Evolutionary conservation across 2,329 filamentous ascomycete genomes (phyloP).

Genomic region (Phyllosticta citribraziliensis): DNA sequence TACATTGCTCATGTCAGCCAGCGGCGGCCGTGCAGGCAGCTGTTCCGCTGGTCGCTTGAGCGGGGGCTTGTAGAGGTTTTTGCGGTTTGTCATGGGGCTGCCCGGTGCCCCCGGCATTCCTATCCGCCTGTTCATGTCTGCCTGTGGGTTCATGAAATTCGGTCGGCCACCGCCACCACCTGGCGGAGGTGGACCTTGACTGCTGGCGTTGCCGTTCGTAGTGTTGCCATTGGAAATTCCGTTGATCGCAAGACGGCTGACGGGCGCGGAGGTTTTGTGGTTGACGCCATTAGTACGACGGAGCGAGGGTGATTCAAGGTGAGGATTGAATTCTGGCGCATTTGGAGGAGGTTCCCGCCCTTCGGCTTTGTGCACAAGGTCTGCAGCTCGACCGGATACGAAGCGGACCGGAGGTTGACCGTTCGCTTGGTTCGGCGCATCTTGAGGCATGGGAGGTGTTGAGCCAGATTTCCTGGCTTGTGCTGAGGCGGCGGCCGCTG

Average conservation of each 20-base stretch:
- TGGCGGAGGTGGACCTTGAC: background rate
- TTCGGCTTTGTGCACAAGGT: constrained; percentile 28
- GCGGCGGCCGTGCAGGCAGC: constrained; percentile 18
- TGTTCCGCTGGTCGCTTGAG: constrained; percentile 16
- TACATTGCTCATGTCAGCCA: constrained; percentile 40
- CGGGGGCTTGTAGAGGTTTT: constrained; percentile 35
- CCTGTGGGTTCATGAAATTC: constrained; percentile 40
- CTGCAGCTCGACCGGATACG: constrained; percentile 35
- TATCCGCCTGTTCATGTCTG: constrained; percentile 37
- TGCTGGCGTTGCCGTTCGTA: background rate
- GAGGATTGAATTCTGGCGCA: constrained; percentile 36
- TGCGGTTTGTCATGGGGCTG: constrained; percentile 35
- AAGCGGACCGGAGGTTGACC: constrained; percentile 32
- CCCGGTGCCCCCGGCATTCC: constrained; percentile 38
- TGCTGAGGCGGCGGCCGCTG: background rate
- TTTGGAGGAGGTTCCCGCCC: constrained; percentile 21
- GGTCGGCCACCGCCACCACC: constrained; percentile 13
- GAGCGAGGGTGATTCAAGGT: constrained; percentile 59
- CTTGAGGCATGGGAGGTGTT: constrained; percentile 3
- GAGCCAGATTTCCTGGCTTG: background rate
- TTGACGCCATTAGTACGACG: constrained; percentile 83
- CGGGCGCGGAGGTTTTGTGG: constrained; percentile 64
- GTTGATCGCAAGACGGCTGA: constrained; percentile 27
- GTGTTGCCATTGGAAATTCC: background rate
- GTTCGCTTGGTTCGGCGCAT: constrained; percentile 16